Conservation (phyloP, 495 filamentous ascomycete species). For the Geoglossum glabrum region DNA sequence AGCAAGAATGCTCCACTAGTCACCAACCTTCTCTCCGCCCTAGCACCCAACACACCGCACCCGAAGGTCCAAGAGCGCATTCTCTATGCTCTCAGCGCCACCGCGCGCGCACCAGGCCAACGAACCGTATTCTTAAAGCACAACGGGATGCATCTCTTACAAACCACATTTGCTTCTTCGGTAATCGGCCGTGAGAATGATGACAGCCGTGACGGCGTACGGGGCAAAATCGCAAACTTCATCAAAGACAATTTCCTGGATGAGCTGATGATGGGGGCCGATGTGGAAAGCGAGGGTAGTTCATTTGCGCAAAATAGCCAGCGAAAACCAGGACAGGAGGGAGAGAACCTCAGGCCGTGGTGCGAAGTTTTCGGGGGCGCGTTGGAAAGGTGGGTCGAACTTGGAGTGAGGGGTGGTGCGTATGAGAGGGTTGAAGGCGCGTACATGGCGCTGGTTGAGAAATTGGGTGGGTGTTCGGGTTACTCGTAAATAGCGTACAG, state of each 20-base stretch:
- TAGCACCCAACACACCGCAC: slow-evolving; percentile 18
- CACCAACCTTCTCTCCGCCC: slow-evolving; percentile 6
- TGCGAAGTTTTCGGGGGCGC: neutral
- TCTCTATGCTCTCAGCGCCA: slow-evolving; percentile 24
- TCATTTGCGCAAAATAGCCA: neutral
- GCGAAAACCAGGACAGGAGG: neutral
- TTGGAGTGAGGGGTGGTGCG: neutral
- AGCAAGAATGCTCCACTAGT: neutral
- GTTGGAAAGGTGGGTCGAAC: neutral
- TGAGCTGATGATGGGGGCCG: slow-evolving; percentile 25
- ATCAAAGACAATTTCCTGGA: slow-evolving; percentile 31
- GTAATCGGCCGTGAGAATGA: slow-evolving; percentile 10
- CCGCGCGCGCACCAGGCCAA: slow-evolving; percentile 15
- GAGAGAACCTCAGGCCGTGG: neutral
- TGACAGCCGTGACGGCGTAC: slow-evolving; percentile 22
- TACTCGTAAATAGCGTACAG: neutral
- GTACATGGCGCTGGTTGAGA: neutral
- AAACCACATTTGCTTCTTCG: slow-evolving; percentile 21
- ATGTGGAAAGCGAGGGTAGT: neutral
- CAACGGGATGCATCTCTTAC: slow-evolving; percentile 25
- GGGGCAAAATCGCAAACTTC: slow-evolving; percentile 27
- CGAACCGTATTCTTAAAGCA: slow-evolving; percentile 24
- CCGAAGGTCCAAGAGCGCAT: slow-evolving; percentile 19
- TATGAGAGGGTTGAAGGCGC: neutral
- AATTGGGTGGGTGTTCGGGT: neutral